Base-by-base conservation (phyloP, 305 asterid species). In the Fraxinus sp. region DNA sequence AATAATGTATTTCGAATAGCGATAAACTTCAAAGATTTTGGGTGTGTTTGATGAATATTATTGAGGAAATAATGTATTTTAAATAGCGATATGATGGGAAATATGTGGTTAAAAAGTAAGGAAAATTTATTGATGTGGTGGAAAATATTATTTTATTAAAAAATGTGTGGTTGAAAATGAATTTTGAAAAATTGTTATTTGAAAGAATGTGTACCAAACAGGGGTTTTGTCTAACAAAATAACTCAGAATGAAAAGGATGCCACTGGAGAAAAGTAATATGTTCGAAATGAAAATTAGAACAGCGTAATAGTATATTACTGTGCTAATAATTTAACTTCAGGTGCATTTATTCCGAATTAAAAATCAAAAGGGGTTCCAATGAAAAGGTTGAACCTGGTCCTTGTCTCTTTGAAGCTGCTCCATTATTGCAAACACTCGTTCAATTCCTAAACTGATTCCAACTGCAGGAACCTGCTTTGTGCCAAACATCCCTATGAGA, bases 381-480 rank as follows among this genome's bases (percentile, higher is more conserved):
- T 28, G 64, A 77, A 71, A 70, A 4, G 52, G 24, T 20, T 72
- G 41, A 80, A 93, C 99, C 97, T 90, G 93, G 80, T 91, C 89
- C 81, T 79, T 88, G 82, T 92, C 94, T 70, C 90, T 87, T 78
- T 91, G 94, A 82, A 86, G 88, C 83, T 92, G 97, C 88, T 96
- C 98, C 98, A 94, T 88, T 80, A 96, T 94, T 75, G 92, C 84
- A 86, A 96, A 93, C 7, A 93, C 99, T 79, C 99, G 88, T 87
- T 94, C 99, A 75, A 96, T 94, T 81, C 99, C 99, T 81, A 96
- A 86, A 89, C 99, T 94, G 86, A 94, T 89, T 78, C 98, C 98
- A 85, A 94, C 94, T 6, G 99, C 94, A 75, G 99, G 98, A 80
- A 96, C 97, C 86, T 88, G 95, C 86, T 93, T 92, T 20, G 92